phyloP scores from a whole-genome alignment of 1,284 basidiomycete species.

The Pascua guehoae region DNA sequence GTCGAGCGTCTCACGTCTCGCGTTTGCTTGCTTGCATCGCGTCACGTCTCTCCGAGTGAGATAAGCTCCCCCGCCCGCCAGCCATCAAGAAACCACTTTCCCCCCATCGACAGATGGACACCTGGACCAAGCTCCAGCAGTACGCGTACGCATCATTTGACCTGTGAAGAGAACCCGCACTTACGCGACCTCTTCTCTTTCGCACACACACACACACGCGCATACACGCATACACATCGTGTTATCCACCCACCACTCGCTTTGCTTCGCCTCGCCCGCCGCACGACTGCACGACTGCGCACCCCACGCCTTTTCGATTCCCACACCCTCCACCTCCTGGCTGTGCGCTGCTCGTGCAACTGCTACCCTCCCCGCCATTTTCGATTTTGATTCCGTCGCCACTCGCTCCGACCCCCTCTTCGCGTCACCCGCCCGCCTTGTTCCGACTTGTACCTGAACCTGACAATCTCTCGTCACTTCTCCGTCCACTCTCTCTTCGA shows the following conservation, averaged over 20 bases:
- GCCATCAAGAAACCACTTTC: background rate
- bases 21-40: slow-evolving; percentile 3
- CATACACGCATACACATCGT: slow-evolving; percentile 6
- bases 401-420: background rate
- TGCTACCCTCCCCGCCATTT: background rate
- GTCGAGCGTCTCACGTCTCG: background rate
- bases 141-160: slow-evolving; percentile 23
- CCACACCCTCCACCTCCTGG: background rate
- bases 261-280: background rate
- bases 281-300: background rate
- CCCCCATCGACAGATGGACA: slow-evolving; percentile 10
- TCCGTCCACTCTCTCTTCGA: background rate
- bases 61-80: background rate
- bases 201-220: slow-evolving; percentile 11
- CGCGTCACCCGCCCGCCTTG: background rate
- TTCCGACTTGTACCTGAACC: background rate
- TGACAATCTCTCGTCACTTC: background rate
- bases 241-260: background rate
- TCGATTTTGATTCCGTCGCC: background rate
- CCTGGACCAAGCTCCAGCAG: slow-evolving; percentile 3
- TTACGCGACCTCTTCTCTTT: background rate
- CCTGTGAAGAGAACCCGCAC: background rate
- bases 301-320: background rate
- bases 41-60: background rate
- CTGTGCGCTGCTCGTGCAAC: slow-evolving; percentile 1